These are phyloP conservation scores for Rostrohypoxylon terebratum DNA, from an alignment of 495 filamentous ascomycete species.

Conservation along the genomic window DNA sequence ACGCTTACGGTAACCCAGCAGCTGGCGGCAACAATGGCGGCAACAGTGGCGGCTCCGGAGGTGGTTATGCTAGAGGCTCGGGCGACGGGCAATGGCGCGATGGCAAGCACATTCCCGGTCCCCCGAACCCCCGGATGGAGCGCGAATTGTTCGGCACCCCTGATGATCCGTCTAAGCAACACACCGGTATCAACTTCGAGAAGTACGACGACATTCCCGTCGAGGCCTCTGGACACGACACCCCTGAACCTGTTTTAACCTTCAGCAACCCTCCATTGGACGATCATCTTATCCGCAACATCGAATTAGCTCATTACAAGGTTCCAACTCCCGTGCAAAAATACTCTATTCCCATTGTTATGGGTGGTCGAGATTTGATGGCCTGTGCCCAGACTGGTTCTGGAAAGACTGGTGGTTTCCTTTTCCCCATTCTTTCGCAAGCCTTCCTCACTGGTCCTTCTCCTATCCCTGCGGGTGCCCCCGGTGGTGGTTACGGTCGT, in stretches of 20 bases:
- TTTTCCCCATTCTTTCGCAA: constrained; percentile 98
- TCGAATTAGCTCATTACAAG: constrained; percentile 91
- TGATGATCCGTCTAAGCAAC: constrained; percentile 94
- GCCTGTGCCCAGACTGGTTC: constrained; percentile 99
- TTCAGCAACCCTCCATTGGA: constrained; percentile 97
- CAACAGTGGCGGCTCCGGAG: constrained; percentile 62
- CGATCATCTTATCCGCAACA: constrained; percentile 89
- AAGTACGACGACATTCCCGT: constrained; percentile 99
- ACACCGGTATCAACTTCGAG: constrained; percentile 98
- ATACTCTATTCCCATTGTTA: constrained; percentile 97
- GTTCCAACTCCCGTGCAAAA: constrained; percentile 97
- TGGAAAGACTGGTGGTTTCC: constrained; percentile 98
- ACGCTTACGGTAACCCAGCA: constrained; percentile 77
- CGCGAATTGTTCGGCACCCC: constrained; percentile 94
- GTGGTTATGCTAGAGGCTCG: constrained; percentile 73
- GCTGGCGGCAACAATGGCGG: constrained; percentile 60
- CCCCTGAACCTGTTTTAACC: constrained; percentile 87
- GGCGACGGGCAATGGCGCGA: constrained; percentile 97
- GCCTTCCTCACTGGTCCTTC: constrained; percentile 90
- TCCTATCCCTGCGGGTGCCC: constrained; percentile 67
- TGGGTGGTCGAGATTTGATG: constrained; percentile 96
- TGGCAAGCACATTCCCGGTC: constrained; percentile 94
- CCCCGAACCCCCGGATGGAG: constrained; percentile 86
- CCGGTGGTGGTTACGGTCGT: constrained; percentile 76
- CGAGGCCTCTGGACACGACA: constrained; percentile 92